Percentiles rank a stretch among this genome's conserved stretches.
phyloP scores from a whole-genome alignment of 1,284 basidiomycete genomes.

The Puccinia hordei region DNA sequence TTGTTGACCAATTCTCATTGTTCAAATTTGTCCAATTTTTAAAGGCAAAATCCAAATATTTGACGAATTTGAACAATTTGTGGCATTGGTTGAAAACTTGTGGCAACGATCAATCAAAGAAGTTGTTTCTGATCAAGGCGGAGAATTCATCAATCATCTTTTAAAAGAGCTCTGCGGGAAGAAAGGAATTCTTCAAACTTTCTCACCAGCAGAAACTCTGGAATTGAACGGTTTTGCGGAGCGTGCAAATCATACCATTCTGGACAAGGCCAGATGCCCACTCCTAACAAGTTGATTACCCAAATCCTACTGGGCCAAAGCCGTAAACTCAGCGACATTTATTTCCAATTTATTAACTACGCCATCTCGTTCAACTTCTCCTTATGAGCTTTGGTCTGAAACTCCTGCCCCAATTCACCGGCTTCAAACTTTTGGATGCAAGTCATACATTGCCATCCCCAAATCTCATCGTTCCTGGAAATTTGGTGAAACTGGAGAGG shows the following conservation, averaged over 20 bases:
- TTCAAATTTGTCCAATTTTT: slow-evolving; percentile 17
- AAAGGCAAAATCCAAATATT: not conserved
- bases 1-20: slow-evolving; percentile 5
- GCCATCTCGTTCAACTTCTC: not conserved
- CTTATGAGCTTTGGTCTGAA: not conserved
- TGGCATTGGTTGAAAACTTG: slow-evolving; percentile 3
- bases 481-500: not conserved
- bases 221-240: too few species aligned
- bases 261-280: slow-evolving; percentile 54
- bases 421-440: not conserved
- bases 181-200: too few species aligned
- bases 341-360: too few species aligned
- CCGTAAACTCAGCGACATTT: not conserved
- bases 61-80: not conserved
- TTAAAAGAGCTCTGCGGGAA: too few species aligned
- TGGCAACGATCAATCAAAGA: slow-evolving; percentile 57
- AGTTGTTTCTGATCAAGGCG: slow-evolving; percentile 59
- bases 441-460: too few species aligned
- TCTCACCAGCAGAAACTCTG: too few species aligned
- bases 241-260: too few species aligned
- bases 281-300: not conserved
- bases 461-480: not conserved
- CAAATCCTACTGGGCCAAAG: slow-evolving; percentile 17
- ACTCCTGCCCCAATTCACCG: too few species aligned
- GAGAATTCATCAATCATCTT: too few species aligned